Base-by-base conservation (phyloP, 805 yeast genomes). In the Schizosaccharomyces japonicus region DNA sequence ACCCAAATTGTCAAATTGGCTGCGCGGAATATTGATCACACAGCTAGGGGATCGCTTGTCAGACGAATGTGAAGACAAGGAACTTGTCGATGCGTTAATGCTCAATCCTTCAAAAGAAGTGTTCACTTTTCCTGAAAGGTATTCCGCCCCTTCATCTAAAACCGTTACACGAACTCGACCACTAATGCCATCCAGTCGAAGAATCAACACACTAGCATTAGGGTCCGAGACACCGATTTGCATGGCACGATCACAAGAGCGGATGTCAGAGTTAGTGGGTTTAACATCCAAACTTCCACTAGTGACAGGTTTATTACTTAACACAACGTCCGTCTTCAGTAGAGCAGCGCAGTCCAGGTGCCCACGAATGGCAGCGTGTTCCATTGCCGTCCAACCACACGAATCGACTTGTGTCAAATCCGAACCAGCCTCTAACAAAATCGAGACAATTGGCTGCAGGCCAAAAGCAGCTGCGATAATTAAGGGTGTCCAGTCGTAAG, bases 301-400 rank as follows among this genome's bases (percentile, higher is more conserved):
- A 36, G 17, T 36, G 7, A 36, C 42, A 36, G 42, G 42, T 13
- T 21, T 21, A 36, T 36, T 27, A 19, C 42, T 36, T 27, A 36
- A 21, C 13, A 27, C 23, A 2, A 36, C 4, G 3, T 17, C 5
- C 10, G 42, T 36, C 4, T 23, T 17, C 25, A 36, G 23, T 5
- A 19, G 5, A 80, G 84, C 48, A 83, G 65, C 77, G 32, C 82
- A 71, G 2, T 65, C 68, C 50, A 85, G 63, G 59, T 84, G 93
- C 4, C 96, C 96, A 55, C 95, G 70, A 44, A 87, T 65, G 45
- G 82, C 77, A 0, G 95, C 95, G 60, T 87, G 96, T 57, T 87
- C 96, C 76, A 83, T 76, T n/a, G 96, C 94, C 17, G 83, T 74
- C 96, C 96, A 87, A 0, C 95, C 95, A 47, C 90, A 78, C 44